A percentile compares a stretch with the other conserved stretches of the same genome.
Conservation (phyloP, 352 stramenopile species). For the Globisporangium middletonii region DNA sequence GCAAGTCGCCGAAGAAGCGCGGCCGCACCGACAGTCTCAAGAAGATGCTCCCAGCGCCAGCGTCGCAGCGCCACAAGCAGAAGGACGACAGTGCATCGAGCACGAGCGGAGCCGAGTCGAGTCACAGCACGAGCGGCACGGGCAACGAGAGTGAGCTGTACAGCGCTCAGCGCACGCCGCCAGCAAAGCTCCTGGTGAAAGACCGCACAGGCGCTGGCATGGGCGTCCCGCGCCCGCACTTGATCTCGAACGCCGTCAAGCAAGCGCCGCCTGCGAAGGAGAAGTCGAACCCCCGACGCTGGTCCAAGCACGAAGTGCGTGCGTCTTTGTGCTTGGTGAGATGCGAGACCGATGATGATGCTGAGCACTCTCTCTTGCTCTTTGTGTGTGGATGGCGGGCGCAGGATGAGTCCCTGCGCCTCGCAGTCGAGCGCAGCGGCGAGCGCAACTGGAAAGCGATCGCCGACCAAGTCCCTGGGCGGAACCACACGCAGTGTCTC, state of each 20-base stretch:
- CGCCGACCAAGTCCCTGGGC: conserved; percentile 83
- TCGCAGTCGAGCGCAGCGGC: conserved; percentile 80
- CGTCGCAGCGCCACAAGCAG: conserved; percentile 64
- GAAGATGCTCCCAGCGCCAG: conserved; percentile 56
- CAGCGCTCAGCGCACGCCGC: conserved; percentile 12
- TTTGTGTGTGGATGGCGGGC: background rate
- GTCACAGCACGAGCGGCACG: background rate
- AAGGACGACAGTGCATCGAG: conserved; percentile 13
- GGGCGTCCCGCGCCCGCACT: conserved; percentile 56
- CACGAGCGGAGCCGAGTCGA: background rate
- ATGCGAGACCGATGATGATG: background rate
- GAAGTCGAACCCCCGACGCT: conserved; percentile 78
- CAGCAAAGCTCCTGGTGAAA: conserved; percentile 65
- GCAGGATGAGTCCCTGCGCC: conserved; percentile 71
- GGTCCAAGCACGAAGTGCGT: conserved; percentile 69
- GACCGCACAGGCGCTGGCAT: conserved; percentile 72
- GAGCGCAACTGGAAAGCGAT: conserved; percentile 91
- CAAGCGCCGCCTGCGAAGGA: conserved; percentile 75
- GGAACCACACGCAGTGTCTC: conserved; percentile 92
- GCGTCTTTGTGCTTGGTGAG: background rate
- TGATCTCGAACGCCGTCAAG: conserved; percentile 73
- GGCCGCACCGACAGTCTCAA: conserved; percentile 84
- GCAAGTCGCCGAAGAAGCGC: conserved; percentile 76
- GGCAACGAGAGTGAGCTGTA: conserved; percentile 2
- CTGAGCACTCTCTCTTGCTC: background rate